Evolutionary conservation across 2,329 filamentous ascomycete genomes (phyloP).

Genomic region (Pestalotiopsis sp.): DNA sequence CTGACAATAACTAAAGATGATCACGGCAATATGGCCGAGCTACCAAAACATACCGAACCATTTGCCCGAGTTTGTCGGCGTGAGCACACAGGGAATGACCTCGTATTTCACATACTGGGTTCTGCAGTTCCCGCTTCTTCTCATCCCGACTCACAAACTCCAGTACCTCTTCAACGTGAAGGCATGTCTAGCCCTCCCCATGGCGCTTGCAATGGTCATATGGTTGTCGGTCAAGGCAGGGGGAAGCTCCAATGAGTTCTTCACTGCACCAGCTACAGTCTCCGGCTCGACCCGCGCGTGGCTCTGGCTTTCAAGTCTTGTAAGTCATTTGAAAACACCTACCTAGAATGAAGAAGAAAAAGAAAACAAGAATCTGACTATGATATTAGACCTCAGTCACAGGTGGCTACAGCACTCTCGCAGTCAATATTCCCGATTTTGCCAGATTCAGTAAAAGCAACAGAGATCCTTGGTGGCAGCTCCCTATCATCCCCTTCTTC

Average conservation of each 20-base stretch:
- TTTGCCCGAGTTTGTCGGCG: constrained; percentile 51
- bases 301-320: constrained; percentile 29
- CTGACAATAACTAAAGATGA: constrained; percentile 26
- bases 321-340: constrained; percentile 9
- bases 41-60: constrained; percentile 54
- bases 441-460: constrained; percentile 38
- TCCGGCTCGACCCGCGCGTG: constrained; percentile 30
- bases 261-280: constrained; percentile 44
- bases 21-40: constrained; percentile 54
- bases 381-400: constrained; percentile 36
- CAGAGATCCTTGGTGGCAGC: constrained; percentile 46
- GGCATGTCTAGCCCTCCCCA: constrained; percentile 44
- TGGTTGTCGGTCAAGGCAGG: constrained; percentile 55
- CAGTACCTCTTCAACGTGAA: constrained; percentile 52
- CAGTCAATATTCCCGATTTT: constrained; percentile 50
- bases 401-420: constrained; percentile 49
- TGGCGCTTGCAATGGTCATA: constrained; percentile 56
- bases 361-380: neutral
- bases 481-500: constrained; percentile 49
- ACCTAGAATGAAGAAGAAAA: neutral
- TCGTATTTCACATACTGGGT: constrained; percentile 61
- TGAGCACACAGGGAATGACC: constrained; percentile 57
- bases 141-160: constrained; percentile 57
- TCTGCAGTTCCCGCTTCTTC: constrained; percentile 52
- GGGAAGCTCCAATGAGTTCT: constrained; percentile 41